Evolutionary conservation across 495 filamentous ascomycete genomes (phyloP).

Genomic region (Podospora pseudopauciseta): DNA sequence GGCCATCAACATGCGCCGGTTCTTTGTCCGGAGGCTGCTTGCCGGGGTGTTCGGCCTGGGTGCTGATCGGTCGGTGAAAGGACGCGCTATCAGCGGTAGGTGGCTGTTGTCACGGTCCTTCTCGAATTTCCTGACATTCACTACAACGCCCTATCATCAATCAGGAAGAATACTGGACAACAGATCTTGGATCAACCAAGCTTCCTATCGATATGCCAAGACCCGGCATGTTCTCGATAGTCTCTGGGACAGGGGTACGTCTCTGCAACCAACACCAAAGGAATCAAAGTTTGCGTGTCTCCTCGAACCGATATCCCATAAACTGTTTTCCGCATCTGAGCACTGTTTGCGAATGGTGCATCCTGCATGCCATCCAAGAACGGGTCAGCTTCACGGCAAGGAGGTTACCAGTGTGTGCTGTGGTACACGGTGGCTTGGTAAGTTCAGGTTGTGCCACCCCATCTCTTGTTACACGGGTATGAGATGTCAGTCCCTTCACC

Average conservation of each 20-base stretch:
- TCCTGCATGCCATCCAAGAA: not conserved
- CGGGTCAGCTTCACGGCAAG: not conserved
- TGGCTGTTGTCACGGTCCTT: not conserved
- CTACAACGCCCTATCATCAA: not conserved
- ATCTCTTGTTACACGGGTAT: not conserved
- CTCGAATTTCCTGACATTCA: slow-evolving; percentile 4
- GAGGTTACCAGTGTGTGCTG: not conserved
- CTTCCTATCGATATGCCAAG: slow-evolving; percentile 9
- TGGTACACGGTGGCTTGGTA: not conserved
- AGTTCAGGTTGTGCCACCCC: not conserved
- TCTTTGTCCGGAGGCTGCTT: not conserved
- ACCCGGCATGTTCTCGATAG: not conserved
- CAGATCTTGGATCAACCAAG: slow-evolving; percentile 5
- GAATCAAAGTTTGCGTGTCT: not conserved
- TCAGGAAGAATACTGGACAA: not conserved
- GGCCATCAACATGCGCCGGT: not conserved
- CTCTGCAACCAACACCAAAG: not conserved
- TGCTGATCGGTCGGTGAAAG: not conserved
- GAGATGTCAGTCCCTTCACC: not conserved
- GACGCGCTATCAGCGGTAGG: not conserved
- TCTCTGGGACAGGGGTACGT: not conserved
- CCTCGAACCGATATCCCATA: too few relatives aligned
- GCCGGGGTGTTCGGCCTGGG: not conserved
- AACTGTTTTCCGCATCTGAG: not conserved
- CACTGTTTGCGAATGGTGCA: not conserved